Evolutionary conservation across 371 early-diverging fungal genomes (phyloP).

Genomic region (Mucor plumbeus): DNA sequence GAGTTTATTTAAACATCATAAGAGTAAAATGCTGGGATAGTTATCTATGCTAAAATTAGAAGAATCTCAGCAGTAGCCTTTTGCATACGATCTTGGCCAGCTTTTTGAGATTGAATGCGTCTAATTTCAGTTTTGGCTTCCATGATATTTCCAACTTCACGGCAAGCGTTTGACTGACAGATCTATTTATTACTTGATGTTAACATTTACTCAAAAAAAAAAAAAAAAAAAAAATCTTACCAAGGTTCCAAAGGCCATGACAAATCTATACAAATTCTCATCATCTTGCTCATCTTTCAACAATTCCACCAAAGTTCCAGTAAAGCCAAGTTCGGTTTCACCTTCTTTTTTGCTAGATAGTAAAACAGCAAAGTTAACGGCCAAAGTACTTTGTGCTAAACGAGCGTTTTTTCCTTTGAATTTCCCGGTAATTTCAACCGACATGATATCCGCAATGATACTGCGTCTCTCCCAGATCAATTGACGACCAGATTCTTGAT

Average conservation of each 20-base stretch:
- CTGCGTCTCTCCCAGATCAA: constrained; percentile 43
- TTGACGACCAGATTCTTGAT: constrained; percentile 44
- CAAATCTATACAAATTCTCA: constrained; percentile 60
- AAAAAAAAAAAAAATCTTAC: constrained; percentile 23
- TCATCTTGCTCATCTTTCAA: constrained; percentile 55
- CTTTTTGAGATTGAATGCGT: constrained; percentile 16
- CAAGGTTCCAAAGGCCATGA: constrained; percentile 67
- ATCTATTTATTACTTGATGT: constrained; percentile 13
- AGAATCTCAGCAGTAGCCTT: constrained; percentile 27
- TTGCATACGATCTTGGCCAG: constrained; percentile 32
- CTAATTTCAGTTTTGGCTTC: constrained; percentile 29
- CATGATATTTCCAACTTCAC: constrained; percentile 44
- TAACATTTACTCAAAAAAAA: neutral
- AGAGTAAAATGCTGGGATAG: too few relatives aligned
- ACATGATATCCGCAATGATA: constrained; percentile 28
- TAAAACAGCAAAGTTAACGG: constrained; percentile 49
- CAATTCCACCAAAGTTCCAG: constrained; percentile 49
- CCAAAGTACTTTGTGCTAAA: constrained; percentile 45
- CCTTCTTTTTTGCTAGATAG: constrained; percentile 43
- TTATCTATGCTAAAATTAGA: constrained; percentile 15
- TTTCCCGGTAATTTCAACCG: constrained; percentile 35
- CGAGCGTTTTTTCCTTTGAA: constrained; percentile 38
- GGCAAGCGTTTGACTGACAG: constrained; percentile 29
- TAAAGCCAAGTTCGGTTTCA: constrained; percentile 50
- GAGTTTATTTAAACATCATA: too few relatives aligned